phyloP scores from a whole-genome alignment of 495 filamentous ascomycete genomes.

The Tuber umbilicatum region DNA sequence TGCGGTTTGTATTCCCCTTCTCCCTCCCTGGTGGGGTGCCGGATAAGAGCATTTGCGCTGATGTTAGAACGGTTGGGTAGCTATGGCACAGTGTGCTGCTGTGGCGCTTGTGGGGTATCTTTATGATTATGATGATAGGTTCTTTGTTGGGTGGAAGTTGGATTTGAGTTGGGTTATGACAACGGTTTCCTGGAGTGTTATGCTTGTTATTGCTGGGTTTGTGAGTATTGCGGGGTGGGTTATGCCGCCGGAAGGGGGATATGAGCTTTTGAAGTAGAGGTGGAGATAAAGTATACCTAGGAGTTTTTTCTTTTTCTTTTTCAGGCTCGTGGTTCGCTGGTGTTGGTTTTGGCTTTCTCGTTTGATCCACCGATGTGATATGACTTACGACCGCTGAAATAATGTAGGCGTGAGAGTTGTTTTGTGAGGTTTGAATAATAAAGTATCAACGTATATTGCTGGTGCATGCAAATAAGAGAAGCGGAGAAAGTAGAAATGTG shows the following conservation, averaged over 20 bases:
- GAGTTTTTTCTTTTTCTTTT: not conserved
- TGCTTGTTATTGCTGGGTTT: constrained; percentile 55
- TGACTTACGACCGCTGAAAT: not conserved
- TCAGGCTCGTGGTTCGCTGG: not conserved
- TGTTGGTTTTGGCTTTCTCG: not conserved
- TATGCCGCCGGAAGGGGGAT: constrained; percentile 75
- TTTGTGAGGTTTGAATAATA: not conserved
- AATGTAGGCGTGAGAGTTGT: not conserved
- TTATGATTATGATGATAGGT: constrained; percentile 77
- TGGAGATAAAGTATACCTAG: not conserved
- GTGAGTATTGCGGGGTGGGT: constrained; percentile 59
- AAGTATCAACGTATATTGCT: not conserved
- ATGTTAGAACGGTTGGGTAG: not conserved
- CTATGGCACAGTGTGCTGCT: constrained; percentile 26
- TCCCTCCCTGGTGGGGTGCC: constrained; percentile 6
- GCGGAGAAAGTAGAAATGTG: not conserved
- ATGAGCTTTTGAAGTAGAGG: constrained; percentile 53
- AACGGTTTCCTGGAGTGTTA: constrained; percentile 63
- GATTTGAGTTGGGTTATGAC: constrained; percentile 71
- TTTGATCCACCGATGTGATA: not conserved
- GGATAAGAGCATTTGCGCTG: not conserved
- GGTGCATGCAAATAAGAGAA: not conserved
- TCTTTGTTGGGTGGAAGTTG: constrained; percentile 76
- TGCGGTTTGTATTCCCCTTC: constrained; percentile 57
- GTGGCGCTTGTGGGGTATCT: constrained; percentile 59